Evolutionary conservation across 2,329 filamentous ascomycete species (phyloP), one percentile per base, ranked within the genome.

Genomic region (Ceratocystis alfenasii): DNA sequence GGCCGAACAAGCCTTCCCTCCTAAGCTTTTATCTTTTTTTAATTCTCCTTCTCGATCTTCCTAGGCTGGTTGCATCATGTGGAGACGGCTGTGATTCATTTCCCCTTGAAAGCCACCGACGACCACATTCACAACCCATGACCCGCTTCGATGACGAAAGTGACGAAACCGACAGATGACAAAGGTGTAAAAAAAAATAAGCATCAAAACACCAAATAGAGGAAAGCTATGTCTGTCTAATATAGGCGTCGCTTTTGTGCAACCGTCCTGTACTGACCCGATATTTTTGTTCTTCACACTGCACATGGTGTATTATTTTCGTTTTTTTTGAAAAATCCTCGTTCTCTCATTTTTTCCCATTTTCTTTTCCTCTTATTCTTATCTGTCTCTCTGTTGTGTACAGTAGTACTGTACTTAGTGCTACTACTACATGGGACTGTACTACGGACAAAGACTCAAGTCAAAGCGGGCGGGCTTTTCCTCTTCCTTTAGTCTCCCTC

Each of bases 341-440:
- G 3, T 12, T 36, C 36, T 12, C 1, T 41, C 45, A 15, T 62
- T 48, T 45, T 46, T 62, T 15, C 33, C 22, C 41, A 1, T 62
- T 62, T 4, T 62, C 10, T 46, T 62, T 3, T 45, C 15, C 30
- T 17, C 6, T 48, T 48, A 22, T 48, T 22, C 44, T 25, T 48
- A 22, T 62, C 33, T 62, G 25, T 45, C n/a, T 62, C 12, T 30
- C 41, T 33, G 22, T 3, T 33, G 22, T 28, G 8, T 7, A 44
- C 46, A 46, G 41, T 28, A 48, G 57, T 5, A 61, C 28, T 4
- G 22, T 41, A 41, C 36, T n/a, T 25, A 22, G 55, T 59, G 12
- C 28, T 20, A 20, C 55, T n/a, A 36, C 55, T 33, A 59, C 55
- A 59, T 59, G 55, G 55, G 55, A 59, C 55, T 59, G 55, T 59